Base-by-base conservation (phyloP, 2,329 filamentous ascomycete species). In the Fusarium pseudocircinatum region DNA sequence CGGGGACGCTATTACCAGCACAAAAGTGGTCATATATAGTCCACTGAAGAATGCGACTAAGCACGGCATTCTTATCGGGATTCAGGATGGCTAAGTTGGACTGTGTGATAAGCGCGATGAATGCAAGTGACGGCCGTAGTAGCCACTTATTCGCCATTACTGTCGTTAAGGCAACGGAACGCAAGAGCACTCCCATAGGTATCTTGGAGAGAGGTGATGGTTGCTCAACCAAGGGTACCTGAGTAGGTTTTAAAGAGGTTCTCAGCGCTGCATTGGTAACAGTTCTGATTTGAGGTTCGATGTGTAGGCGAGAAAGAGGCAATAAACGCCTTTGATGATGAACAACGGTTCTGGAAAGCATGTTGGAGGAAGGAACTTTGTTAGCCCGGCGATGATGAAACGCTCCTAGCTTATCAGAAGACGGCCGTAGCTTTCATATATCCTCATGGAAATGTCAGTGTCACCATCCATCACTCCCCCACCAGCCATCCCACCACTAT, bases 21-120 rank as follows among this genome's bases (percentile, higher is more conserved):
- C 87, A 89, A 78, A 89, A 89, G 52, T 89, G 88, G 65, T 88
- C 84, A 73, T 89, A 89, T 22, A 89, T 81, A 7, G 85, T 76
- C 54, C 82, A 78, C 47, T 84, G 82, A 16, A 89, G 75, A 7
- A 87, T 24, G 2, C 81, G 81, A 73, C 87, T 87, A 22, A 80
- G 66, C 2, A 78, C 13, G 2, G 74, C 76, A 34, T 80, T 80
- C 34, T 81, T 82, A 59, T 87, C 85, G 1, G 87, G 85, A 70
- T 87, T 85, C 37, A 87, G 78, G 4, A 87, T 59, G 4, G 61
- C 14, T 0, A 74, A 67, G 15, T 82, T 83, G 14, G 79, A 75
- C 11, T 71, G 71, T 16, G 76, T 75, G 10, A 80, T 60, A 2
- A 76, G 26, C 8, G 72, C 72, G 7, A 80, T 69, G 36, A 78